A percentile compares a stretch with the other conserved stretches of the same genome.
Evolutionary conservation across 495 filamentous ascomycete genomes (phyloP).

Genomic region (Astrothelium macrocarpum): DNA sequence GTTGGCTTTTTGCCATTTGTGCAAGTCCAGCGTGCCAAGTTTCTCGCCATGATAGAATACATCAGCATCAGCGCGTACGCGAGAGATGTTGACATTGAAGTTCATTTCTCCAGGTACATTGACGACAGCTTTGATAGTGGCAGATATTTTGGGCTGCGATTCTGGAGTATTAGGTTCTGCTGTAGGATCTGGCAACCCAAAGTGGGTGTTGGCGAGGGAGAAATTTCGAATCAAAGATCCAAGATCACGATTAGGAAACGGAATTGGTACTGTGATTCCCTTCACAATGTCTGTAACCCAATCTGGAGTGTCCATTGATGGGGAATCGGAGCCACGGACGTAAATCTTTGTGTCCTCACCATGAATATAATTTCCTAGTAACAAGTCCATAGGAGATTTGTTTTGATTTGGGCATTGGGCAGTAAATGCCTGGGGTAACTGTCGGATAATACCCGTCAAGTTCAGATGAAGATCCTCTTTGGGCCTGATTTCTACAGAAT

Average conservation of each 20-base stretch:
- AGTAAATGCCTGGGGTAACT: constrained; percentile 62
- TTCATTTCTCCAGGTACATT: constrained; percentile 76
- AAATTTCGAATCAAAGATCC: constrained; percentile 79
- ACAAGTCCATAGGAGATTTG: constrained; percentile 74
- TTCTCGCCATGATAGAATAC: constrained; percentile 65
- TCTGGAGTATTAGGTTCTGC: constrained; percentile 67
- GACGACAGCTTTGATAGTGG: constrained; percentile 66
- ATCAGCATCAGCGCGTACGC: constrained; percentile 64
- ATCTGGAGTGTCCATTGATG: constrained; percentile 54
- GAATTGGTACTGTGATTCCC: constrained; percentile 72
- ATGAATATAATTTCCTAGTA: constrained; percentile 72
- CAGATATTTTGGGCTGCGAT: constrained; percentile 67
- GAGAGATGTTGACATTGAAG: constrained; percentile 64
- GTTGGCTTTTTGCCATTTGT: constrained; percentile 74
- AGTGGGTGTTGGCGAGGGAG: constrained; percentile 70
- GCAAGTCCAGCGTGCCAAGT: constrained; percentile 66
- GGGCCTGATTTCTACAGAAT: constrained; percentile 53
- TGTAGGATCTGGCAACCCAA: constrained; percentile 67
- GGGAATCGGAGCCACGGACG: constrained; percentile 62
- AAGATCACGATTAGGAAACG: constrained; percentile 70
- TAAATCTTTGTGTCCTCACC: constrained; percentile 68
- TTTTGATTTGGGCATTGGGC: constrained; percentile 60
- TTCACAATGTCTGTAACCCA: constrained; percentile 77
- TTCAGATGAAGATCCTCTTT: constrained; percentile 54
- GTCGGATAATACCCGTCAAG: constrained; percentile 55